Evolutionary conservation across 306 rosid genomes (phyloP).

Genomic region (Ochetophila trinervis): DNA sequence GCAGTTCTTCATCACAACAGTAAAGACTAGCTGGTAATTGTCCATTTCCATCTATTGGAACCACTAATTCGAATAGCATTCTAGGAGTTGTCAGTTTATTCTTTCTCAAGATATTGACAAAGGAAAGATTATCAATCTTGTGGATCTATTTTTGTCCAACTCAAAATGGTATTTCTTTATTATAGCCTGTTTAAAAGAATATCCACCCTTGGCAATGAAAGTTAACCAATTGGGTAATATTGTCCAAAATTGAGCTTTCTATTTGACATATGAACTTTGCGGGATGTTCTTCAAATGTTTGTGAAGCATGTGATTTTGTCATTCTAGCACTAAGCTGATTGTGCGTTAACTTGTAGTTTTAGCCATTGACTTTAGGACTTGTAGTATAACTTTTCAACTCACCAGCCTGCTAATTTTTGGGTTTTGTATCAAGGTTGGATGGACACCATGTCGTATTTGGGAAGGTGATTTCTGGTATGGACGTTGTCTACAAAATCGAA

Average conservation of each 20-base stretch:
- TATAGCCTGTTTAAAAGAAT: neutral
- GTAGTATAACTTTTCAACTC: neutral
- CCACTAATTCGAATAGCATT: neutral
- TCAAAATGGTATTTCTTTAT: neutral
- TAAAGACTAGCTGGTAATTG: slow-evolving; percentile 72
- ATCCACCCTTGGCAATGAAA: too few species aligned
- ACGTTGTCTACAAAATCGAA: slow-evolving; percentile 47
- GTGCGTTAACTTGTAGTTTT: neutral
- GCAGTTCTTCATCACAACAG: slow-evolving; percentile 82
- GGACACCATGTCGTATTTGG: slow-evolving; percentile 73
- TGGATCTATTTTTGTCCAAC: neutral
- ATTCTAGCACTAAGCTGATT: neutral
- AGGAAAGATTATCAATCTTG: neutral
- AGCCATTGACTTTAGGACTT: neutral
- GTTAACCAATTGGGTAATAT: too few species aligned
- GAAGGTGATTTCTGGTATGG: slow-evolving; percentile 54
- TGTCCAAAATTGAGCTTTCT: too few species aligned
- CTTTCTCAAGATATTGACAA: neutral
- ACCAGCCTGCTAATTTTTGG: slow-evolving; percentile 20
- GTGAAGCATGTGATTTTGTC: neutral
- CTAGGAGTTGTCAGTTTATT: neutral
- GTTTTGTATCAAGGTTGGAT: slow-evolving; percentile 55
- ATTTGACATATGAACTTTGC: too few species aligned
- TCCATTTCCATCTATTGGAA: neutral
- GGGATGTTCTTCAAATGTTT: neutral